phyloP scores from a whole-genome alignment of 1,139 yeast genomes.

The Taiozyma sp. region DNA sequence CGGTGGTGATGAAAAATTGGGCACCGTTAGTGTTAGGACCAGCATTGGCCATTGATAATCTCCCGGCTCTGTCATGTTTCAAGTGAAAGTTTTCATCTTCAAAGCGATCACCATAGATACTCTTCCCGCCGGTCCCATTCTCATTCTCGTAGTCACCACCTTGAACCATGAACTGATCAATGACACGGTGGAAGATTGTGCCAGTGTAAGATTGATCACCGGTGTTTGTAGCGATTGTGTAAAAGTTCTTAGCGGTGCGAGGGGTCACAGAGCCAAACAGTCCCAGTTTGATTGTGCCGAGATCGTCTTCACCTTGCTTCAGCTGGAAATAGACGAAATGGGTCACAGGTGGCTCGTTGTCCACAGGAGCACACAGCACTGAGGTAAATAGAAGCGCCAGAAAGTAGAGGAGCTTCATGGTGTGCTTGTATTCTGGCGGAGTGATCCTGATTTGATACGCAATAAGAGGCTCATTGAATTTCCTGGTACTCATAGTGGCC shows the following conservation, averaged over 20 bases:
- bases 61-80: conserved; percentile 62
- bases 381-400: conserved; percentile 1
- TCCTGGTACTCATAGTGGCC: not conserved
- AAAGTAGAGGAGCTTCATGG: conserved; percentile 8
- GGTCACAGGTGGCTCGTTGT: conserved; percentile 51
- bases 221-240: conserved; percentile 46
- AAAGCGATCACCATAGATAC: conserved; percentile 65
- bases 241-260: conserved; percentile 67
- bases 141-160: conserved; percentile 86
- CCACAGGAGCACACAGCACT: conserved; percentile 9
- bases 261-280: conserved; percentile 72
- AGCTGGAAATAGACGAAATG: conserved; percentile 58
- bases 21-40: conserved; percentile 79
- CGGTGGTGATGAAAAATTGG: conserved; percentile 72
- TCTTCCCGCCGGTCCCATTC: conserved; percentile 80
- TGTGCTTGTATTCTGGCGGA: not conserved
- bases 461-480: not conserved
- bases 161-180: conserved; percentile 73
- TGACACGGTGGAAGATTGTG: conserved; percentile 70
- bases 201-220: conserved; percentile 53
- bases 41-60: conserved; percentile 76
- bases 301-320: conserved; percentile 46
- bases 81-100: conserved; percentile 65
- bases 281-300: conserved; percentile 68
- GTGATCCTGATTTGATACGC: not conserved